These are phyloP conservation scores for Dipteronia dyeriana DNA, from an alignment of 345 rosid genomes.

Conservation along the genomic window DNA sequence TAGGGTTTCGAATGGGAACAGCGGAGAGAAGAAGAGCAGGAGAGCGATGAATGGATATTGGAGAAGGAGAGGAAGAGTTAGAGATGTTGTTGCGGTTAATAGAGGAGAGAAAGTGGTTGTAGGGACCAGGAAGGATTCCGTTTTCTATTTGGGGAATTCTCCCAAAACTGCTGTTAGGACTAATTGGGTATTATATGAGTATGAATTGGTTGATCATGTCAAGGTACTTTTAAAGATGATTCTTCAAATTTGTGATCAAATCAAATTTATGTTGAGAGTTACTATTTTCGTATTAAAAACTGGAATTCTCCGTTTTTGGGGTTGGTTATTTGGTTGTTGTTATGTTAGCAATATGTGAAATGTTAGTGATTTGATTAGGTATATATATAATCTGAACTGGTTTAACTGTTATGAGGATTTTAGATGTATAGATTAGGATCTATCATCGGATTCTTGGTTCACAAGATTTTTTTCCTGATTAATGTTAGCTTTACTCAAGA, in stretches of 20 bases:
- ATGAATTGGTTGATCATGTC: constrained; percentile 36
- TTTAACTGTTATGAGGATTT: not conserved
- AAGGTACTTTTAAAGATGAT: constrained; percentile 32
- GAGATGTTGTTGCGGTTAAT: constrained; percentile 30
- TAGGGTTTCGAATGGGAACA: constrained; percentile 26
- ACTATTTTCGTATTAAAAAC: not conserved
- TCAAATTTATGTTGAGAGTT: not conserved
- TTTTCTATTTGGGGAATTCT: constrained; percentile 40
- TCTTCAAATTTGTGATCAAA: not conserved
- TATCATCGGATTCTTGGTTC: not conserved
- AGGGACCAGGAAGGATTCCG: constrained; percentile 43
- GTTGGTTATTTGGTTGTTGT: not conserved
- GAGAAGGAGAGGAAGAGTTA: constrained; percentile 37
- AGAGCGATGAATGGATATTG: constrained; percentile 47
- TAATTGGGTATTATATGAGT: constrained; percentile 53
- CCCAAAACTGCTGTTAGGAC: constrained; percentile 34
- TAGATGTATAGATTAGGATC: not conserved
- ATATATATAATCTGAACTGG: not conserved
- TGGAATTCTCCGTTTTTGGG: not conserved
- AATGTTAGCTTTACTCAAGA: not conserved
- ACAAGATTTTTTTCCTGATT: not conserved
- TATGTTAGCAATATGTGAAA: not conserved
- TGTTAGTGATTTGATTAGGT: not conserved
- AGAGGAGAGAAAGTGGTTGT: constrained; percentile 29
- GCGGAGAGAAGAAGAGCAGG: constrained; percentile 18